These are phyloP conservation scores for carrot (Daucus carota) DNA, from an alignment of 129 eudicot genomes.

Conservation along the genomic window DH1_v3.0 NC_030386.2:6600001-6600500, in stretches of 20 bases:
- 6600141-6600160: constrained; percentile 34
- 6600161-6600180: constrained; percentile 27
- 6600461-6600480: constrained; percentile 93
- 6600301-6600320: constrained; percentile 70
- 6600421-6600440: constrained; percentile 85
- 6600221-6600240: constrained; percentile 41
- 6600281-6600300: constrained; percentile 93
- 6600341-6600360: constrained; percentile 30
- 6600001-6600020: neutral
- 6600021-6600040: constrained; percentile 15
- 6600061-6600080: constrained; percentile 6
- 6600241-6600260: constrained; percentile 40
- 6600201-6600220: constrained; percentile 33
- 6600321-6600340: constrained; percentile 42
- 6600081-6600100: constrained; percentile 2
- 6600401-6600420: constrained; percentile 65
- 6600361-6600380: constrained; percentile 40
- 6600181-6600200: constrained; percentile 43
- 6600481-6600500: constrained; percentile 70
- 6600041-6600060: constrained; percentile 6
- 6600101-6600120: constrained; percentile 24
- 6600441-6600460: constrained; percentile 70
- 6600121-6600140: constrained; percentile 35
- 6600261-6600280: constrained; percentile 58
- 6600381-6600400: constrained; percentile 60